A percentile compares a stretch with the other conserved stretches of the same genome.
phyloP scores from a whole-genome alignment of 1,284 basidiomycete genomes.

The Cryptococcus sp. region DNA sequence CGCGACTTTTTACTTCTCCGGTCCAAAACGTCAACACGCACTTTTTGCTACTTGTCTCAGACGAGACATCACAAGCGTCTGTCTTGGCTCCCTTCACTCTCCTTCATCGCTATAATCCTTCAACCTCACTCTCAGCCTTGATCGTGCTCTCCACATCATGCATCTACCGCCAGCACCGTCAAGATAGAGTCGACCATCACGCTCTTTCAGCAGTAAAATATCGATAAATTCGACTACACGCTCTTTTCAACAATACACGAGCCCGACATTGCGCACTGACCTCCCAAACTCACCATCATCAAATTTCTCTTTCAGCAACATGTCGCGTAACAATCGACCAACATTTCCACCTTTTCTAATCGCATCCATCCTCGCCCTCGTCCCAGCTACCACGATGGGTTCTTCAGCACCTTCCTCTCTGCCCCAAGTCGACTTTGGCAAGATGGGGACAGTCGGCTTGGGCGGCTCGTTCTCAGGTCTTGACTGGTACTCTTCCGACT shows the following conservation, averaged over 20 bases:
- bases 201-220: slow-evolving; percentile 16
- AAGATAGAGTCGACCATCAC: background rate
- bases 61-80: no score
- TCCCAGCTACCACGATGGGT: slow-evolving; percentile 28
- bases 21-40: no score
- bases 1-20: no score
- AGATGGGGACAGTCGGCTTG: slow-evolving; percentile 85
- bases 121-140: background rate
- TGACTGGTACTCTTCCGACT: slow-evolving; percentile 55
- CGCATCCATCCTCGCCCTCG: slow-evolving; percentile 17
- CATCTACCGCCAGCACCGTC: background rate
- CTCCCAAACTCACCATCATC: background rate
- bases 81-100: no score
- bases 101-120: no score
- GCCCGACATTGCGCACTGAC: background rate
- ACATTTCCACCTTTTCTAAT: slow-evolving; percentile 15
- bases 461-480: slow-evolving; percentile 83
- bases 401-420: slow-evolving; percentile 60
- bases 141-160: background rate
- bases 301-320: background rate
- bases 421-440: slow-evolving; percentile 82
- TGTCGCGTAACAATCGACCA: slow-evolving; percentile 1
- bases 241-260: background rate
- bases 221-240: slow-evolving; percentile 65
- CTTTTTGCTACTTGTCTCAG: no score